Evolutionary conservation across 177 flowering plant species (phyloP), one percentile per base, ranked within the genome.

Genomic region (Vitis hybrid): DNA sequence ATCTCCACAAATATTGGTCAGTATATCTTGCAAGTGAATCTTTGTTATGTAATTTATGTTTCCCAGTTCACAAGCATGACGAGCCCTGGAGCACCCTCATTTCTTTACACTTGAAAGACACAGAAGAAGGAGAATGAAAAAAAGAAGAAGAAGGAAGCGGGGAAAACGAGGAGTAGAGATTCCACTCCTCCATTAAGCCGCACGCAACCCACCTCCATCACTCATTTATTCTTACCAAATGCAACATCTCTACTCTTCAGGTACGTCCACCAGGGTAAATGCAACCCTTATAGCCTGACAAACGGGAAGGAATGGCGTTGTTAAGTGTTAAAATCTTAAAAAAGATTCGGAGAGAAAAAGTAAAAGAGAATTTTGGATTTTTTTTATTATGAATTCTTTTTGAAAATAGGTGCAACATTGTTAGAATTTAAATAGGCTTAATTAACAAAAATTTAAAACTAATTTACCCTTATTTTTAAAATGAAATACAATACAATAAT

Each of bases 261-360:
- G 69, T 72, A 29, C 79, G 70, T 21, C 67, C 75, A 55, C 71
- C 67, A 31, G 80, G 78, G 56, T 83, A 83, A 11, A 13, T 51
- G 70, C 84, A 83, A 14, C 70, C 69, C 62, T 76, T 67, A 29
- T 78, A 80, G 72, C 86, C 84, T 80, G 58, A 68, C 51, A 62
- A 45, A 66, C 6, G 4, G 49, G 18, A 66, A 29, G 1, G 16
- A 1, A 49, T 57, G 16, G 18, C 2, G 13, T 26, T 26, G 29
- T 26, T 26, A 26, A 26, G 29, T 26, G 29, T 26, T 26, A 2
- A 22, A 22, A 22, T 22, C 26, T 22, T 3, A 26, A 26, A 3
- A 26, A 26, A 3, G 29, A 26, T 26, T 26, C 29, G 4, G 0
- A 2, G 29, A 26, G 29, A 26, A 3, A 26, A 26, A 26, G 29